Conservation (phyloP, 2,329 filamentous ascomycete species). For the Beauveria pseudobassiana region DNA sequence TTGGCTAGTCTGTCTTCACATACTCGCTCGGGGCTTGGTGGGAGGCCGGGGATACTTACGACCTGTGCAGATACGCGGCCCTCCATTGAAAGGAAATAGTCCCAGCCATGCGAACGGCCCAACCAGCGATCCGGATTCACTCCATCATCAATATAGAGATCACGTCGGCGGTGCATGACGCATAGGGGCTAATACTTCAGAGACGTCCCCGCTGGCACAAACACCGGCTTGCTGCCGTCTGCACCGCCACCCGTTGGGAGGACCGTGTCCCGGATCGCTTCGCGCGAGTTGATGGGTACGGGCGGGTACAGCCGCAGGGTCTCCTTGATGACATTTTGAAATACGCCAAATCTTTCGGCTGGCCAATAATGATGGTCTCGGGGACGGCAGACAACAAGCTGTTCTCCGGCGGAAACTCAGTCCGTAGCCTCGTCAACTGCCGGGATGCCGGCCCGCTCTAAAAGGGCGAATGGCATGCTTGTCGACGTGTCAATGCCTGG, state of each 20-base stretch:
- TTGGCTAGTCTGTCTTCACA: background rate
- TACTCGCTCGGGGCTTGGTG: too few relatives aligned
- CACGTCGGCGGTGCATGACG: constrained; percentile 22
- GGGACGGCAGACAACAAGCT: background rate
- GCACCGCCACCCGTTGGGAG: background rate
- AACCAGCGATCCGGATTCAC: constrained; percentile 25
- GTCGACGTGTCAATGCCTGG: constrained; percentile 6
- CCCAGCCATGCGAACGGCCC: constrained; percentile 24
- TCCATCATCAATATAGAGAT: constrained; percentile 22
- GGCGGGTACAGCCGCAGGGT: background rate
- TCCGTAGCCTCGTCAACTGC: background rate
- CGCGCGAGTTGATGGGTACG: background rate
- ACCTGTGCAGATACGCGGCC: constrained; percentile 23
- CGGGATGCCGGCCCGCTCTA: background rate
- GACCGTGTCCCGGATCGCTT: background rate
- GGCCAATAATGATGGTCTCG: background rate
- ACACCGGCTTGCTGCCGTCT: background rate
- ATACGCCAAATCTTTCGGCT: background rate
- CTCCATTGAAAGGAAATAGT: constrained; percentile 32
- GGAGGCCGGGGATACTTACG: background rate
- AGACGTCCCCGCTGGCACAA: background rate
- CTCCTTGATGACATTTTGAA: background rate
- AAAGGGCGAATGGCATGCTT: background rate
- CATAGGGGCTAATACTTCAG: background rate
- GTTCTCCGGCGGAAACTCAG: background rate